Percentiles rank a stretch among this genome's conserved stretches.
Conservation (phyloP, 352 stramenopile genomes). For the Globisporangium acanthophoron region DNA sequence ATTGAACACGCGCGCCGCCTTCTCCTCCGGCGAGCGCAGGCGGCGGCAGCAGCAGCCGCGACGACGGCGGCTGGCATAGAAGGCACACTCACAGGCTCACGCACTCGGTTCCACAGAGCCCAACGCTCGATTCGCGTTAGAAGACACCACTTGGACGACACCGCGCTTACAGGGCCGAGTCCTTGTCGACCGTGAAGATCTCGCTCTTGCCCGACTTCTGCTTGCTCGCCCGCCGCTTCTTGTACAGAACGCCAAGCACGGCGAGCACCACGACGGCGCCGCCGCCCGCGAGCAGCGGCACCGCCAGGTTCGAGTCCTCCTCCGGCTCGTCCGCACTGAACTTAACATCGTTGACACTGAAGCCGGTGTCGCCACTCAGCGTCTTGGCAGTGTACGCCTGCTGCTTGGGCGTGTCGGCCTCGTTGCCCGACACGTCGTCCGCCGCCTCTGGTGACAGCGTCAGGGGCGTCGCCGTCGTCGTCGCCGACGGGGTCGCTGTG, state of each 20-base stretch:
- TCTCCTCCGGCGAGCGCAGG: conserved; percentile 3
- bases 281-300: conserved; percentile 27
- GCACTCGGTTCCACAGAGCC: not conserved
- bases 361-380: conserved; percentile 19
- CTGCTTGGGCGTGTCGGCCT: conserved; percentile 20
- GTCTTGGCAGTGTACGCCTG: conserved; percentile 13
- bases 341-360: conserved; percentile 25
- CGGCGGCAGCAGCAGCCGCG: not conserved
- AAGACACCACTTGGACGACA: conserved; percentile 3
- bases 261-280: conserved; percentile 42
- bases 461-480: conserved; percentile 14
- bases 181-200: conserved; percentile 80
- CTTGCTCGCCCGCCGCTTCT: conserved; percentile 57
- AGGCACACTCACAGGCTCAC: conserved; percentile 8
- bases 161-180: conserved; percentile 58
- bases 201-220: conserved; percentile 36
- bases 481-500: conserved; percentile 8
- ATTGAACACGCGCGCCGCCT: conserved; percentile 8
- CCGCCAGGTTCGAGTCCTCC: conserved; percentile 5
- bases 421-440: conserved; percentile 20
- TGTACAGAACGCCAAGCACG: conserved; percentile 46
- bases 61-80: too few relatives aligned
- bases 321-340: conserved; percentile 28
- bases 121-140: not conserved
- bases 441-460: conserved; percentile 32